phyloP scores from a whole-genome alignment of 1,284 basidiomycete genomes.

The Cutaneotrichosporon cavernicola region DNA sequence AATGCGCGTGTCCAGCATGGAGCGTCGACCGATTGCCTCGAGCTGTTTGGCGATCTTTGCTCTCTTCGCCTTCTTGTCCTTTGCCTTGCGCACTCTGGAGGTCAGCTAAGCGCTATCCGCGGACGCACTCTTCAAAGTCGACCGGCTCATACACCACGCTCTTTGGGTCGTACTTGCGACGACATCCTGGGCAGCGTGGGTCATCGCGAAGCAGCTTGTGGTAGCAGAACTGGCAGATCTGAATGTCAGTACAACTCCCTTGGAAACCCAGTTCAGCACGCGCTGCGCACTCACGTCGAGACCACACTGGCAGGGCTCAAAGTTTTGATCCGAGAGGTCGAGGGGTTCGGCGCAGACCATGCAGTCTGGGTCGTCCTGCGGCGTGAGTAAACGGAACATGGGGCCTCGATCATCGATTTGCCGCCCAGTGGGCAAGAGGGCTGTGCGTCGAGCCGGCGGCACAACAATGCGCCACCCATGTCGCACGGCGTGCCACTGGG shows the following conservation, averaged over 20 bases:
- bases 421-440: constrained; percentile 7
- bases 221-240: constrained; percentile 99
- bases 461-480: constrained; percentile 1
- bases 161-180: constrained; percentile 89
- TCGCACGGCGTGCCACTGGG: neutral
- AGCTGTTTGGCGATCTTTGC: constrained; percentile 96
- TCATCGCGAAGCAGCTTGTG: constrained; percentile 97
- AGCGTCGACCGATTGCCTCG: constrained; percentile 79
- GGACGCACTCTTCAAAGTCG: constrained; percentile 85
- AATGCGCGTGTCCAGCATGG: constrained; percentile 89
- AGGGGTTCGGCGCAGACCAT: constrained; percentile 98
- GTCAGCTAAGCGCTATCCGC: constrained; percentile 13
- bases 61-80: constrained; percentile 92
- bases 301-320: constrained; percentile 98
- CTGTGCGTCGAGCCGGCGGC: constrained; percentile 1
- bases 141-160: constrained; percentile 94
- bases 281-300: constrained; percentile 70
- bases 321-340: constrained; percentile 98
- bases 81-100: constrained; percentile 84
- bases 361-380: constrained; percentile 93
- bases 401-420: neutral
- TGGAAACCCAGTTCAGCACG: neutral
- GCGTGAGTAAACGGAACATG: constrained; percentile 9
- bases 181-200: constrained; percentile 93
- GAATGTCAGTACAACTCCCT: constrained; percentile 9